A percentile compares a stretch with the other conserved stretches of the same genome.
These are phyloP conservation scores for Trichoderma atrobrunneum DNA, from an alignment of 2,329 filamentous ascomycete species.

Conservation along the genomic window DNA sequence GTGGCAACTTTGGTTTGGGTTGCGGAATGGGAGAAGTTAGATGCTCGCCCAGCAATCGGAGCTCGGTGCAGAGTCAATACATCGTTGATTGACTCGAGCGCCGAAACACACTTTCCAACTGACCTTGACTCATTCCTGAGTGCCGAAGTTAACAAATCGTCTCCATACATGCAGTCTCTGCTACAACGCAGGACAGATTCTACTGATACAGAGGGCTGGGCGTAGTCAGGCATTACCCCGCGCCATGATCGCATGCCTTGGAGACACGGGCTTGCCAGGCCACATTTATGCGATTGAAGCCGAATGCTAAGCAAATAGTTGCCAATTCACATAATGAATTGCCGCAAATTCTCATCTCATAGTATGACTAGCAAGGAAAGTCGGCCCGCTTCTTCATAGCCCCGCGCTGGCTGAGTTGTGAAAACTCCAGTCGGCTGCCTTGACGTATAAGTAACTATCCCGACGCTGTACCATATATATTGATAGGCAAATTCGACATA, in stretches of 20 bases:
- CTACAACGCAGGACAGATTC: not conserved
- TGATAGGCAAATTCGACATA: not conserved
- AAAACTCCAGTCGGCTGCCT: not conserved
- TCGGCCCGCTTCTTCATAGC: not conserved
- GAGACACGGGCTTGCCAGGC: not conserved
- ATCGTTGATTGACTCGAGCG: not conserved
- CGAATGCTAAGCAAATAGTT: not conserved
- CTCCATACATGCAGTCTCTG: not conserved
- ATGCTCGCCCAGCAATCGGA: not conserved
- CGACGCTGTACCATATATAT: not conserved
- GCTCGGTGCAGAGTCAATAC: not conserved
- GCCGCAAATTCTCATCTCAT: not conserved
- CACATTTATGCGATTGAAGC: not conserved
- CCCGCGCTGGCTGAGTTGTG: not conserved
- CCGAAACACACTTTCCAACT: not conserved
- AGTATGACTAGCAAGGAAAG: not conserved
- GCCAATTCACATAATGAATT: not conserved
- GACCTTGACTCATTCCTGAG: not conserved
- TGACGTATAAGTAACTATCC: not conserved
- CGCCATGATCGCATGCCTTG: not conserved
- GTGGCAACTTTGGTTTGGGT: not conserved
- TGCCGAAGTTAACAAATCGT: not conserved
- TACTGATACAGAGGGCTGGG: not conserved
- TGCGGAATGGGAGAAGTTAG: not conserved
- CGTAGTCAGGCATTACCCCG: not conserved